phyloP scores from a whole-genome alignment of 805 yeast genomes.

The Spencermartinsiella europaea region DNA sequence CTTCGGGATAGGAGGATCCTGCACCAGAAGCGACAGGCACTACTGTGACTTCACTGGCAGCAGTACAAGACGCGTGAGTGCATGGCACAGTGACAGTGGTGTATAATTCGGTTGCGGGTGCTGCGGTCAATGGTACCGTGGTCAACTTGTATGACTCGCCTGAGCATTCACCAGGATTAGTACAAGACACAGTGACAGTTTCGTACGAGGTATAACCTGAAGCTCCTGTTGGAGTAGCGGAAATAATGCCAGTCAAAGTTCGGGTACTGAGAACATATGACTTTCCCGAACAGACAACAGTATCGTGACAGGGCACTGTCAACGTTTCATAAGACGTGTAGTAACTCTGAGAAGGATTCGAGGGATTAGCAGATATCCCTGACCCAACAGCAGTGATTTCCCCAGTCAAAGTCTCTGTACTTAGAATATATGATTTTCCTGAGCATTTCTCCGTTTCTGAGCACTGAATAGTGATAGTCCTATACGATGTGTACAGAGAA shows the following conservation, averaged over 20 bases:
- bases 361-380: background rate
- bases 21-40: background rate
- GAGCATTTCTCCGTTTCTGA: background rate
- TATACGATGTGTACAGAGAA: background rate
- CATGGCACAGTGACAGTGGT: conserved; percentile 3
- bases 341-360: background rate
- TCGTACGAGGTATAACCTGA: background rate
- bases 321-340: background rate
- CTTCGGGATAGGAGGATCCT: background rate
- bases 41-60: no score
- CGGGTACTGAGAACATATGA: background rate
- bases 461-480: background rate
- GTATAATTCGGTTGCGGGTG: no score
- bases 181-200: background rate
- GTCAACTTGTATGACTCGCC: background rate
- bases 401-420: background rate
- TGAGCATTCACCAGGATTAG: background rate
- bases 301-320: background rate
- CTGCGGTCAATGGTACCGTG: no score
- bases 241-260: background rate
- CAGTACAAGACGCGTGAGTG: background rate
- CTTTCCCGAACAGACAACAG: background rate
- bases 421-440: background rate
- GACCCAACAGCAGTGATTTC: background rate
- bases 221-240: background rate